Percentiles rank a stretch among this genome's conserved stretches.
phyloP scores from a whole-genome alignment of 768 basidiomycete genomes.

The Sporobolomyces roseus region DNA sequence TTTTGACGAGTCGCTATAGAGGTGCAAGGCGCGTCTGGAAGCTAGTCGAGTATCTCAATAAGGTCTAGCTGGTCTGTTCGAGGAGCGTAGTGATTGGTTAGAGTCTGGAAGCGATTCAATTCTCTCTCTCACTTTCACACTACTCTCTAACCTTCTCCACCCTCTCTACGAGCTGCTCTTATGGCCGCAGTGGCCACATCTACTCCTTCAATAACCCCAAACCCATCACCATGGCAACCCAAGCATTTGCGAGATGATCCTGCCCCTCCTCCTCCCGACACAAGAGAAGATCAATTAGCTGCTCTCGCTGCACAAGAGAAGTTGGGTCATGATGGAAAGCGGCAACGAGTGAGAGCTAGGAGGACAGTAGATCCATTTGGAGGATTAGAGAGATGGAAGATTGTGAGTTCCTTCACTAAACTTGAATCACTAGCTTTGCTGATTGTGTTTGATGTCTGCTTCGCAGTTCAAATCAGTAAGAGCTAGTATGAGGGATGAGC shows the following conservation, averaged over 20 bases:
- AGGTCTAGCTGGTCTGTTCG: too few species aligned
- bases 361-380: constrained; percentile 94
- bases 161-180: too few species aligned
- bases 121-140: not conserved
- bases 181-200: not conserved
- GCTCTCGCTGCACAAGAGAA: constrained; percentile 71
- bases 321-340: constrained; percentile 48
- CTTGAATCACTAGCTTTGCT: not conserved
- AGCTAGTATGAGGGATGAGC: constrained; percentile 8
- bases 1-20: too few species aligned
- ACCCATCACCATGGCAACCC: constrained; percentile 63
- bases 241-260: constrained; percentile 61
- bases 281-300: constrained; percentile 73
- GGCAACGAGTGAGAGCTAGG: constrained; percentile 56
- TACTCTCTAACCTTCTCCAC: not conserved
- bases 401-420: constrained; percentile 56
- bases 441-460: not conserved
- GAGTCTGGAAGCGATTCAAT: too few species aligned
- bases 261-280: constrained; percentile 70
- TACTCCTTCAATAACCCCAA: not conserved
- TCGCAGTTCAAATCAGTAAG: constrained; percentile 24
- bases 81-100: too few species aligned
- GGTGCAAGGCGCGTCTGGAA: too few species aligned
- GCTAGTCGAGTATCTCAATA: too few species aligned
- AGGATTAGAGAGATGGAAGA: constrained; percentile 74